A percentile compares a stretch with the other conserved stretches of the same genome.
Evolutionary conservation across 1,284 basidiomycete genomes (phyloP).

Genomic region (Cryptococcus sp.): DNA sequence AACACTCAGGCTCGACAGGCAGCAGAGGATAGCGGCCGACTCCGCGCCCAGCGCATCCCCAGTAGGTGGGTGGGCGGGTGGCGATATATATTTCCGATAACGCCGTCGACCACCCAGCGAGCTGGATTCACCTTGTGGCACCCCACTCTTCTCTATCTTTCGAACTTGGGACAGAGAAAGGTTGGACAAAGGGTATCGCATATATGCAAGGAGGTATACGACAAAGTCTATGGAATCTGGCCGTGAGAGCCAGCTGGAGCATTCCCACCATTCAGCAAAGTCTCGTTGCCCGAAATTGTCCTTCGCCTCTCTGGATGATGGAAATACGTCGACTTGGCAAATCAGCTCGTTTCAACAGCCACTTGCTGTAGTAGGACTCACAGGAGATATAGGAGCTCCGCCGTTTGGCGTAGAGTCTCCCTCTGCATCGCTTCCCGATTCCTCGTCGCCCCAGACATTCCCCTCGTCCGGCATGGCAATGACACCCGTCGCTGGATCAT

Average conservation of each 20-base stretch:
- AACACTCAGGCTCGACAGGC: too few relatives aligned
- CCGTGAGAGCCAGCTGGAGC: neutral
- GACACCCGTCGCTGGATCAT: slow-evolving; percentile 53
- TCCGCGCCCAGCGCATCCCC: too few relatives aligned
- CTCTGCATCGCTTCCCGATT: slow-evolving; percentile 46
- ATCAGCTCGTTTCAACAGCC: neutral
- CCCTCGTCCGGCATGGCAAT: slow-evolving; percentile 71
- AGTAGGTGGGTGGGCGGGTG: too few relatives aligned
- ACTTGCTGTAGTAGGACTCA: slow-evolving; percentile 9
- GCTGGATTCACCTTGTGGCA: neutral
- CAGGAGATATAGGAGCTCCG: slow-evolving; percentile 17
- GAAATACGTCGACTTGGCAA: slow-evolving; percentile 49
- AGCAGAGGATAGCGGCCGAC: too few relatives aligned
- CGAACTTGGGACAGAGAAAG: too few relatives aligned
- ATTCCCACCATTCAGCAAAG: neutral
- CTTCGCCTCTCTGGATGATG: slow-evolving; percentile 61
- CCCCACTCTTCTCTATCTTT: neutral
- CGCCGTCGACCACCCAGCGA: too few relatives aligned
- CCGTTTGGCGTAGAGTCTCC: slow-evolving; percentile 45
- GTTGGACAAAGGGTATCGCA: neutral
- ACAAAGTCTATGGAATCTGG: neutral
- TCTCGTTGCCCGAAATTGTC: slow-evolving; percentile 9
- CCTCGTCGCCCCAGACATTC: slow-evolving; percentile 56
- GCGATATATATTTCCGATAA: too few relatives aligned
- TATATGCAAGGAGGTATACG: neutral